phyloP scores from a whole-genome alignment of 2,329 filamentous ascomycete genomes.

The Arthroderma uncinatum region DNA sequence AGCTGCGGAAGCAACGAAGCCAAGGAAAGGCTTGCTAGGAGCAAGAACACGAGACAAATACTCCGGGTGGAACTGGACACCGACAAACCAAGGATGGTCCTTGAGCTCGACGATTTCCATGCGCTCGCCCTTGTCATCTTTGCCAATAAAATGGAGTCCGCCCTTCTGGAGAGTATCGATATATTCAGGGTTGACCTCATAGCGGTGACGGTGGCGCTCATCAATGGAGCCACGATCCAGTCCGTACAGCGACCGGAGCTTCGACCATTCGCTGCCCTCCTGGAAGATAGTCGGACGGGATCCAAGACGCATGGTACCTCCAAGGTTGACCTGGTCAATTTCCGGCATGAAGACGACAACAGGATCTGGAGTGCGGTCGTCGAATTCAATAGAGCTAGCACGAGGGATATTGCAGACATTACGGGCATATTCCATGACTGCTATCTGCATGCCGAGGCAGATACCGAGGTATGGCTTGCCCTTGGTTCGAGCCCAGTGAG shows the following conservation, averaged over 20 bases:
- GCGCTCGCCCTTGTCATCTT: slow-evolving; percentile 64
- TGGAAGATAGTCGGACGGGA: slow-evolving; percentile 66
- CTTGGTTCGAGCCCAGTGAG: slow-evolving; percentile 76
- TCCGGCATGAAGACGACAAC: slow-evolving; percentile 92
- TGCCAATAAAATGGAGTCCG: slow-evolving; percentile 66
- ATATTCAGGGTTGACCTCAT: slow-evolving; percentile 77
- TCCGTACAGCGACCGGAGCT: slow-evolving; percentile 64
- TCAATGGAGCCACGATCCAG: slow-evolving; percentile 40
- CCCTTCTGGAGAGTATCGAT: slow-evolving; percentile 56
- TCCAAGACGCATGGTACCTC: slow-evolving; percentile 80
- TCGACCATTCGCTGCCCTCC: slow-evolving; percentile 62
- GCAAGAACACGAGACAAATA: slow-evolving; percentile 65
- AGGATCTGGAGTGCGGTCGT: slow-evolving; percentile 48
- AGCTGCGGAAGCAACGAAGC: slow-evolving; percentile 69
- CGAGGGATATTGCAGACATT: slow-evolving; percentile 55
- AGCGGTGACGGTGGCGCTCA: slow-evolving; percentile 79
- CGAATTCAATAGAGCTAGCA: slow-evolving; percentile 48
- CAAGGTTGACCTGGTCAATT: slow-evolving; percentile 61
- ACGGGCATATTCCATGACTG: slow-evolving; percentile 78
- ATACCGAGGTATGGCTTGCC: slow-evolving; percentile 77
- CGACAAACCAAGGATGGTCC: slow-evolving; percentile 75
- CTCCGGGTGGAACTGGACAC: slow-evolving; percentile 82
- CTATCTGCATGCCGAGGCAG: slow-evolving; percentile 85
- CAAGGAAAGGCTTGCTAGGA: slow-evolving; percentile 66
- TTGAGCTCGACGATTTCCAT: slow-evolving; percentile 77